Percentiles rank a stretch among this genome's conserved stretches.
Evolutionary conservation across 1,284 basidiomycete species (phyloP).

Genomic region (Tilletia setariae): DNA sequence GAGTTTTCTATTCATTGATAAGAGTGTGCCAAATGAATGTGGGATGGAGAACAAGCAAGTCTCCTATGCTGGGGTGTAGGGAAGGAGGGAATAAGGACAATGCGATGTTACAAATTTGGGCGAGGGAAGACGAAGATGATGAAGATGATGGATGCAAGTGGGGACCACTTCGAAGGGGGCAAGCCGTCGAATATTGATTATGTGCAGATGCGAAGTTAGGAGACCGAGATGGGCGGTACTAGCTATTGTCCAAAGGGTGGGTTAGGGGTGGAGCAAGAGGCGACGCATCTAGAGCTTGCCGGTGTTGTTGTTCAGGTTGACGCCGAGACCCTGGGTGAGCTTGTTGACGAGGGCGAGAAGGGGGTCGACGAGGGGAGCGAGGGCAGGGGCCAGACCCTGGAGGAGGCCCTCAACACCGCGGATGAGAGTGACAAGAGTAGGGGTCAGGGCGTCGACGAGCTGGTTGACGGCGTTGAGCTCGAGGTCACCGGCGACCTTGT

Average conservation of each 20-base stretch:
- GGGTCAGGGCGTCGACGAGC: not conserved
- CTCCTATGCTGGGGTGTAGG: too few species aligned
- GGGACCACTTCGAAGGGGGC: too few species aligned
- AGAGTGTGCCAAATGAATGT: too few species aligned
- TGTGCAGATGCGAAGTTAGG: too few species aligned
- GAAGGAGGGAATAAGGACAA: too few species aligned
- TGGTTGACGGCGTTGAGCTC: constrained; percentile 2
- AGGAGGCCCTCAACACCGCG: not conserved
- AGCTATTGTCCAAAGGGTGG: not conserved
- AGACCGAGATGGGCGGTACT: not conserved
- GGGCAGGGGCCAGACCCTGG: not conserved
- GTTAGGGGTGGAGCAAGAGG: not conserved
- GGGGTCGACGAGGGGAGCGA: not conserved
- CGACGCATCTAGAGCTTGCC: constrained; percentile 8
- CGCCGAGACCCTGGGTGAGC: not conserved
- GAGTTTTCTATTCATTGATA: too few species aligned
- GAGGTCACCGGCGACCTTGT: not conserved
- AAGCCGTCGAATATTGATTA: too few species aligned
- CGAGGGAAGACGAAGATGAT: too few species aligned
- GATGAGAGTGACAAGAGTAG: not conserved
- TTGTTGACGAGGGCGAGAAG: not conserved
- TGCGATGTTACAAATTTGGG: too few species aligned
- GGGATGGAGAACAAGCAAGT: too few species aligned
- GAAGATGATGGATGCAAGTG: too few species aligned
- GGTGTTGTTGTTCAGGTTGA: constrained; percentile 10